Base-by-base conservation (phyloP, 306 rosid species). In the Inga leiocalycina region DNA sequence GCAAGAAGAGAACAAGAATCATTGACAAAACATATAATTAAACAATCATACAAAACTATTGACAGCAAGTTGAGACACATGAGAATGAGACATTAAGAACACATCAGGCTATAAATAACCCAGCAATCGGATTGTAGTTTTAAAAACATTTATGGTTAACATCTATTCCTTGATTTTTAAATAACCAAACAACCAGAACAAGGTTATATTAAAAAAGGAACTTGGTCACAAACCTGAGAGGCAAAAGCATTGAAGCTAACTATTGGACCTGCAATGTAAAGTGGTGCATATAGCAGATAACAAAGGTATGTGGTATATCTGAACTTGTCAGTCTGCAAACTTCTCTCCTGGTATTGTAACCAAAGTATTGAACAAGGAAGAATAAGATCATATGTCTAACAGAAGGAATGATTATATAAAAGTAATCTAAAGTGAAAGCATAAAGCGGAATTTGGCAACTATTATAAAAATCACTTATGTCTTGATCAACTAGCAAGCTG, bases 161-260 rank as follows among this genome's bases (percentile, higher is more conserved):
- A 20, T 4, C 14, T 49, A 57, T 22, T 74, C 61, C 20, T 16
- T 43, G 41, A 51, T 66, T 76, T 30, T 46, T 72, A 22, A 84
- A 88, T 62, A 65, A 69, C 64, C 65, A 78, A 49, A 74, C 54
- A 71, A 68, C 22, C 19, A 30, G 39, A 64, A 30, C 69, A 45
- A 68, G 17, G 78, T 67, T 71, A 64, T 37, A 72, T 51, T 71
- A 30, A n/a, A 73, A 77, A 32, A 14, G 2, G 13, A 27, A 14
- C 71, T 65, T 65, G 74, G 80, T 76, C 2, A 83, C 88, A 83
- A 32, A 96, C 98, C 98, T 96, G 99, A 61, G 97, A 90, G 73
- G 99, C 97, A 88, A 90, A 96, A 20, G 98, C 99, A 71, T 96
- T 96, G 92, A 92, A 96, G 93, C 92, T 96, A 83, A 93, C 76